These are phyloP conservation scores for Zygnema circumcarinatum DNA, from an alignment of 139 green algal genomes.

Conservation along the genomic window DNA sequence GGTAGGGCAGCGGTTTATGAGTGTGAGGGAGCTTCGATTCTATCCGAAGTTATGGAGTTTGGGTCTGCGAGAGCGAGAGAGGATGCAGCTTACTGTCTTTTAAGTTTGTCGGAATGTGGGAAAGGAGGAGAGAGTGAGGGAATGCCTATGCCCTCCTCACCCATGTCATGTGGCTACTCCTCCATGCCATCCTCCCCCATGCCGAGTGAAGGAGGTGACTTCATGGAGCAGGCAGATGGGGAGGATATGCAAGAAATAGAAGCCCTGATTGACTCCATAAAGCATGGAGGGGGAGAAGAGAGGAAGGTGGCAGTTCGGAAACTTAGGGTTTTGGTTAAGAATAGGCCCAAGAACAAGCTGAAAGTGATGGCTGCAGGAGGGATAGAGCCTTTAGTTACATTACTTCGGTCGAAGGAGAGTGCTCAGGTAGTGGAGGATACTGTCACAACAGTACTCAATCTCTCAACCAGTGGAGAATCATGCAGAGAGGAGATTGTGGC, in stretches of 20 bases:
- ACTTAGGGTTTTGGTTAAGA: neutral
- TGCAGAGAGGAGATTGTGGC: conserved; percentile 6
- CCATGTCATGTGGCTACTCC: neutral
- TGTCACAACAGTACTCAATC: conserved; percentile 15
- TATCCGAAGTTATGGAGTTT: neutral
- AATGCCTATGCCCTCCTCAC: no score
- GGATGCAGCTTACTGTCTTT: neutral
- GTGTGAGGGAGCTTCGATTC: neutral
- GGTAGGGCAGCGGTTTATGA: neutral
- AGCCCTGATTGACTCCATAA: neutral
- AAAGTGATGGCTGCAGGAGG: conserved; percentile 27
- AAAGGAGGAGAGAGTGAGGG: neutral
- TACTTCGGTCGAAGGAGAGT: neutral
- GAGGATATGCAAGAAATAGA: neutral
- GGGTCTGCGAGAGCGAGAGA: neutral
- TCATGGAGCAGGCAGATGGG: neutral
- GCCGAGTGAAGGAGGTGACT: neutral
- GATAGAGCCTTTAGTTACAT: neutral
- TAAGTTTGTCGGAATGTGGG: neutral
- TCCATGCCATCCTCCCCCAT: neutral
- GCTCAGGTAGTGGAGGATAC: neutral
- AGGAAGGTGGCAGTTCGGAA: neutral
- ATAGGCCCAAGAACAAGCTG: conserved; percentile 1
- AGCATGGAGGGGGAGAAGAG: neutral
- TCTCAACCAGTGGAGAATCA: neutral